Evolutionary conservation across 1,139 yeast species (phyloP).

Genomic region (Saccharomyces hybrid): DNA sequence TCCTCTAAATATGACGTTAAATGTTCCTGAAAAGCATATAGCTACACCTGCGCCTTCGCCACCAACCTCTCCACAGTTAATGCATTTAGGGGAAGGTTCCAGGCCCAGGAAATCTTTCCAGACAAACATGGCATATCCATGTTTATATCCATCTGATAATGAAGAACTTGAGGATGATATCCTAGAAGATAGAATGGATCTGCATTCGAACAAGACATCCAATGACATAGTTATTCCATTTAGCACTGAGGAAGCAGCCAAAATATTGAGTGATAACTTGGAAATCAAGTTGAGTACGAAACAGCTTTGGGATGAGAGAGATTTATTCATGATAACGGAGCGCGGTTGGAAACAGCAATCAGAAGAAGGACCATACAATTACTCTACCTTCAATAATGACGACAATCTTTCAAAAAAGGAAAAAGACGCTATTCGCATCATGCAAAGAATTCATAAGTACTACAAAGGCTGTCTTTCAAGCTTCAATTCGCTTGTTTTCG

Average conservation of each 20-base stretch:
- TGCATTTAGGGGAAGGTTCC: slow-evolving; percentile 12
- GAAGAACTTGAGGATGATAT: slow-evolving; percentile 18
- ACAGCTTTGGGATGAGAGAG: slow-evolving; percentile 67
- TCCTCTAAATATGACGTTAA: slow-evolving; percentile 37
- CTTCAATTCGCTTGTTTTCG: slow-evolving; percentile 55
- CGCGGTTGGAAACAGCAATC: slow-evolving; percentile 46
- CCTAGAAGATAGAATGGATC: slow-evolving; percentile 12
- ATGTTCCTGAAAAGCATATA: slow-evolving; percentile 60
- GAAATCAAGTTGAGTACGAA: slow-evolving; percentile 54
- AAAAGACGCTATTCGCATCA: slow-evolving; percentile 32
- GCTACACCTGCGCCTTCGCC: slow-evolving; percentile 92
- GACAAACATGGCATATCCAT: slow-evolving; percentile 72
- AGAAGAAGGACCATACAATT: slow-evolving; percentile 16
- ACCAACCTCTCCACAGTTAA: slow-evolving; percentile 47
- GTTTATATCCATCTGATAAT: slow-evolving; percentile 54
- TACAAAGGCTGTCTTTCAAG: slow-evolving; percentile 48
- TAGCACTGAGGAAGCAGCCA: slow-evolving; percentile 73
- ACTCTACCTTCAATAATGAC: slow-evolving; percentile 9
- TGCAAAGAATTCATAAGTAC: slow-evolving; percentile 53
- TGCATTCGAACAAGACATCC: slow-evolving; percentile 1
- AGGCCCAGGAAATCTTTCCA: slow-evolving; percentile 57
- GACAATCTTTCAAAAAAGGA: slow-evolving; percentile 8
- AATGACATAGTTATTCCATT: slow-evolving; percentile 44
- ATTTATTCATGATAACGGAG: slow-evolving; percentile 65
- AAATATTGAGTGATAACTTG: slow-evolving; percentile 53